Percentiles rank a stretch among this genome's conserved stretches.
These are phyloP conservation scores for Elaeis guineensis DNA, from an alignment of 176 grass and related monocot genomes.

Conservation along the genomic window DNA sequence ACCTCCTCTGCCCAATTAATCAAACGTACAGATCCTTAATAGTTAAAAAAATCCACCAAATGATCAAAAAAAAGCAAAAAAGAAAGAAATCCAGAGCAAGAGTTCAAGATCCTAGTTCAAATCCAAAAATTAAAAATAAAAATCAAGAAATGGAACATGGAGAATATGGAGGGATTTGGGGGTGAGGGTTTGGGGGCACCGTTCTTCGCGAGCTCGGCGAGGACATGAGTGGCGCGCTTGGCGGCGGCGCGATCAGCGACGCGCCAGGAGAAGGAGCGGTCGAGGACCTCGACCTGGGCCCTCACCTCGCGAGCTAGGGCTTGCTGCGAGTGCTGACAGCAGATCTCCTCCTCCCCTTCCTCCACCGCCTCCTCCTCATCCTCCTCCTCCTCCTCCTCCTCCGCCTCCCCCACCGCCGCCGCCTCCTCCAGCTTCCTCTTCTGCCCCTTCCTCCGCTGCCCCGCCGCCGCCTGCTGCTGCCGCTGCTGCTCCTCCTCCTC, in stretches of 20 bases:
- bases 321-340: constrained; percentile 50
- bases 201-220: constrained; percentile 89
- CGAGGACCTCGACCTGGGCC: constrained; percentile 73
- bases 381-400: constrained; percentile 41
- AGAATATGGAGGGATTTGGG: constrained; percentile 9
- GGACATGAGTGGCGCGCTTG: constrained; percentile 76
- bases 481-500: constrained; percentile 30
- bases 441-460: constrained; percentile 31
- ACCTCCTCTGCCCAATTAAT: constrained; percentile 55
- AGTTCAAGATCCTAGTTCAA: too few species aligned
- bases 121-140: too few species aligned
- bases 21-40: too few species aligned
- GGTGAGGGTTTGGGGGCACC: constrained; percentile 32
- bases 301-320: constrained; percentile 61
- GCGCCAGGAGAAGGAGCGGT: constrained; percentile 69
- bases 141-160: neutral
- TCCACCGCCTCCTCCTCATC: constrained; percentile 20
- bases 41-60: too few species aligned
- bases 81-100: too few species aligned
- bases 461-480: constrained; percentile 15
- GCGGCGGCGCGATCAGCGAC: constrained; percentile 62
- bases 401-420: constrained; percentile 19
- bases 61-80: too few species aligned
- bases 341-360: constrained; percentile 48
- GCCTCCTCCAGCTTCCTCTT: too few species aligned